Evolutionary conservation across 441 rosid species (phyloP), one percentile per base, ranked within the genome.

Genomic region (Arabidopsis lyrata): DNA sequence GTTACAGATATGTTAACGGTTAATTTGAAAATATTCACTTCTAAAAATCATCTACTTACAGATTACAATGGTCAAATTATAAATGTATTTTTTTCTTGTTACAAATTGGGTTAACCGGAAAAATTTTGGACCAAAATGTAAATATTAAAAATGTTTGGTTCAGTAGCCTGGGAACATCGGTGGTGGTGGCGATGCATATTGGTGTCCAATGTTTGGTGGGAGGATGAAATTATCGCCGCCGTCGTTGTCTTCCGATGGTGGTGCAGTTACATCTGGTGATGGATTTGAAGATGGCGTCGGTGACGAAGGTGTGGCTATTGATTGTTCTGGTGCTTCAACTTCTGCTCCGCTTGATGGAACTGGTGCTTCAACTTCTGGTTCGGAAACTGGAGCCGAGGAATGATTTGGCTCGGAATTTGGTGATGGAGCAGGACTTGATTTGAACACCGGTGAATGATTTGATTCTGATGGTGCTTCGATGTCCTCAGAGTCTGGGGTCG

Each of bases 91-190:
- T 45, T 45, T 20, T 14, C 58, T 24, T 61, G 56, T 60, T 59
- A 65, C 59, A 56, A 64, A 45, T 13, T 47, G 27, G 14, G 29
- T 66, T 48, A 24, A 45, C 5, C 2, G 55, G 24, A 76, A 63
- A 48, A 57, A 0, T 6, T 38, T 48, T 63, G 27, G 72, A 70
- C 56, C 70, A 63, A 70, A 70, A 56, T 57, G 53, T n/a, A 70
- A 57, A 58, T 20, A 49, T 56, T 49, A 31, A 70, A 69, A 63
- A 44, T 47, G 39, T 24, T 20, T 56, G 53, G 68, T 62, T 82
- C 84, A 88, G 80, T 93, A 93, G 78, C 97, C 96, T 24, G 79
- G 87, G 80, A 86, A 82, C 66, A 85, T 68, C 7, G 98, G 98
- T 9, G 98, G 96, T 12, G 86, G 83, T 36, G 86, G 83, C 3